These are phyloP conservation scores for Zalaria obscura DNA, from an alignment of 2,329 filamentous ascomycete species.

Conservation along the genomic window DNA sequence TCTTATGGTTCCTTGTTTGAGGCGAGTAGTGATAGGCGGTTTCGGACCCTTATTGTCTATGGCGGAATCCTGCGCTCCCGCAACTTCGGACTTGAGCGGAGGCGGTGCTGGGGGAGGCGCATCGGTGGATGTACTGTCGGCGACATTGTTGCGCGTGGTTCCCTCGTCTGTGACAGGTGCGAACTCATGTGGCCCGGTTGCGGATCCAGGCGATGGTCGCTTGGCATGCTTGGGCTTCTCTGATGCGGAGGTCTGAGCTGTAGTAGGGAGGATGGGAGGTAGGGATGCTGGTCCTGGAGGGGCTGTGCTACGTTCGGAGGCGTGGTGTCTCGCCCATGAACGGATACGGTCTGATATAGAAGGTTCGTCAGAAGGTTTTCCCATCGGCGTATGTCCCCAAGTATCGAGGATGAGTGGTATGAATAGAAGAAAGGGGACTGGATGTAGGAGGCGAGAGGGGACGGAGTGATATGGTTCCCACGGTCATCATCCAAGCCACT, in stretches of 20 bases:
- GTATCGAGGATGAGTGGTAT: constrained; percentile 4
- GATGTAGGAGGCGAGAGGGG: neutral
- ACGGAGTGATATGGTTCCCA: neutral
- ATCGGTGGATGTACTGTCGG: constrained; percentile 13
- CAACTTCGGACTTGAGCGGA: constrained; percentile 31
- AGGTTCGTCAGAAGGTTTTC: constrained; percentile 38
- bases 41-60: constrained; percentile 25
- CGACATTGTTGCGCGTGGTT: constrained; percentile 12
- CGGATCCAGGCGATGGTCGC: constrained; percentile 11
- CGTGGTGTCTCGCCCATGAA: constrained; percentile 33
- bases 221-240: constrained; percentile 12
- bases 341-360: constrained; percentile 37
- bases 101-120: constrained; percentile 21
- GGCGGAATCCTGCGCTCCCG: constrained; percentile 39
- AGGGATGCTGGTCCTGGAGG: constrained; percentile 9
- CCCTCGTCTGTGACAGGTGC: constrained; percentile 1
- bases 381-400: constrained; percentile 29
- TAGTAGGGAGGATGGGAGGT: constrained; percentile 19
- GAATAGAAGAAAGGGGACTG: constrained; percentile 1
- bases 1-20: constrained; percentile 34
- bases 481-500: neutral
- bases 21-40: constrained; percentile 33
- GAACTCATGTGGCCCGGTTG: constrained; percentile 3
- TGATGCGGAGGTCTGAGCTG: constrained; percentile 3
- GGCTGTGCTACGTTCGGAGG: constrained; percentile 16